phyloP scores from a whole-genome alignment of 2,329 filamentous ascomycete species.

The Colletotrichum agaves region DNA sequence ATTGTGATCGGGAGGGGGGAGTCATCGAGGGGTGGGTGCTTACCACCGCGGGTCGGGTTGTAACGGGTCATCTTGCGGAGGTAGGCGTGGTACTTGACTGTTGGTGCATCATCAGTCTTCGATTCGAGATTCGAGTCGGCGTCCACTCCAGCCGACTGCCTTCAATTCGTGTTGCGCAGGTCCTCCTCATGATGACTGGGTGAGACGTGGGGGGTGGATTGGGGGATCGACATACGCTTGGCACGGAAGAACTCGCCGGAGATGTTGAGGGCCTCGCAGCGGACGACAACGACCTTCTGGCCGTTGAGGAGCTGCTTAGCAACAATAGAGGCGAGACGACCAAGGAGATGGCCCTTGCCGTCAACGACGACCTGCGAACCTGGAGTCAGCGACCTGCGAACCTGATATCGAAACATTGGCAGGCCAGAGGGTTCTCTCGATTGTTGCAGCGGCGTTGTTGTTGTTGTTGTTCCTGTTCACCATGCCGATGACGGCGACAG shows the following conservation, averaged over 20 bases:
- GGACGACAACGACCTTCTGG: slow-evolving; percentile 99
- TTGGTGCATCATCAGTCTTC: slow-evolving; percentile 60
- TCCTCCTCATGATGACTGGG: slow-evolving; percentile 20
- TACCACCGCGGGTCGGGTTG: slow-evolving; percentile 99
- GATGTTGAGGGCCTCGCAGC: slow-evolving; percentile 99
- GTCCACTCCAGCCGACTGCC: slow-evolving; percentile 6
- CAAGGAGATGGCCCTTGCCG: slow-evolving; percentile 99
- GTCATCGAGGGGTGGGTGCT: slow-evolving; percentile 51
- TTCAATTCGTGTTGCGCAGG: background rate
- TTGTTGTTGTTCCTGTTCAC: background rate
- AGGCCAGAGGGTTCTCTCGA: slow-evolving; percentile 8
- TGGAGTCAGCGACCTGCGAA: slow-evolving; percentile 45
- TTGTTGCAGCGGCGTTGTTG: background rate
- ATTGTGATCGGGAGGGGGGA: slow-evolving; percentile 37
- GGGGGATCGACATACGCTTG: slow-evolving; percentile 84
- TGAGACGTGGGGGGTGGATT: slow-evolving; percentile 1
- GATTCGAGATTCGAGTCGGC: slow-evolving; percentile 11
- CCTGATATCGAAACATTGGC: background rate
- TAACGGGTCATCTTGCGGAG: slow-evolving; percentile 99
- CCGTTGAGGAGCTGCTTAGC: slow-evolving; percentile 99
- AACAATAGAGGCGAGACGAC: slow-evolving; percentile 96
- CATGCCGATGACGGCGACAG: background rate
- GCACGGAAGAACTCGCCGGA: slow-evolving; percentile 99
- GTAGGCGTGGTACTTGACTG: slow-evolving; percentile 99
- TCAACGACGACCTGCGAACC: slow-evolving; percentile 88